A percentile compares a stretch with the other conserved stretches of the same genome.
phyloP scores from a whole-genome alignment of 1,284 basidiomycete species.

The Xerocomus alliaceus region DNA sequence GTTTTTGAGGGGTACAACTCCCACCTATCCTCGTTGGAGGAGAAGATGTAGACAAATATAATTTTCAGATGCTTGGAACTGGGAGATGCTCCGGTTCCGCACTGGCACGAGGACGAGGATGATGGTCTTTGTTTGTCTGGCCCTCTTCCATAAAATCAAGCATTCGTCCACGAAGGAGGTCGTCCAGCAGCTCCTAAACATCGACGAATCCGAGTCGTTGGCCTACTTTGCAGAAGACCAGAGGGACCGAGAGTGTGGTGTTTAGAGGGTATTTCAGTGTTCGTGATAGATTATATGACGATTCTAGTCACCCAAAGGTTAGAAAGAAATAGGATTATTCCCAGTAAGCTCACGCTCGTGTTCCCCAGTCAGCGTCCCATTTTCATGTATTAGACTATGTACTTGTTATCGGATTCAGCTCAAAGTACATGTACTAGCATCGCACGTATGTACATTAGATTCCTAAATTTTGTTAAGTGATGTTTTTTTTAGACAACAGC shows the following conservation, averaged over 20 bases:
- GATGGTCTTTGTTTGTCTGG: conserved; percentile 24
- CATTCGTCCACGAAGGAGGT: conserved; percentile 3
- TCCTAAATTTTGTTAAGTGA: background rate
- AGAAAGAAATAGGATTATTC: no score
- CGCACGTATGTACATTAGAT: background rate
- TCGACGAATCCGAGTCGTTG: background rate
- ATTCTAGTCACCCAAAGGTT: background rate
- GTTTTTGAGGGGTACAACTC: conserved; percentile 39
- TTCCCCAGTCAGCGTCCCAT: no score
- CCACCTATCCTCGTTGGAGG: conserved; percentile 36
- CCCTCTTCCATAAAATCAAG: conserved; percentile 18
- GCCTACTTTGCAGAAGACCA: no score
- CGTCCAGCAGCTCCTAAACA: conserved; percentile 5
- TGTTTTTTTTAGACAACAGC: background rate
- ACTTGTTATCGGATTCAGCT: background rate
- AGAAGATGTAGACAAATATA: conserved; percentile 16
- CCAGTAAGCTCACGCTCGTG: no score
- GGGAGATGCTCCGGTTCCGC: background rate
- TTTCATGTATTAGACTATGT: no score
- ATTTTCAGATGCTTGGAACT: background rate
- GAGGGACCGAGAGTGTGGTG: no score
- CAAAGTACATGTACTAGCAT: background rate
- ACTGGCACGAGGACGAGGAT: background rate
- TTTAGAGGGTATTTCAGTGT: background rate
- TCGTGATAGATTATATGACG: background rate